Base-by-base conservation (phyloP, 1,284 basidiomycete species). In the Termitomyces sp. region DNA sequence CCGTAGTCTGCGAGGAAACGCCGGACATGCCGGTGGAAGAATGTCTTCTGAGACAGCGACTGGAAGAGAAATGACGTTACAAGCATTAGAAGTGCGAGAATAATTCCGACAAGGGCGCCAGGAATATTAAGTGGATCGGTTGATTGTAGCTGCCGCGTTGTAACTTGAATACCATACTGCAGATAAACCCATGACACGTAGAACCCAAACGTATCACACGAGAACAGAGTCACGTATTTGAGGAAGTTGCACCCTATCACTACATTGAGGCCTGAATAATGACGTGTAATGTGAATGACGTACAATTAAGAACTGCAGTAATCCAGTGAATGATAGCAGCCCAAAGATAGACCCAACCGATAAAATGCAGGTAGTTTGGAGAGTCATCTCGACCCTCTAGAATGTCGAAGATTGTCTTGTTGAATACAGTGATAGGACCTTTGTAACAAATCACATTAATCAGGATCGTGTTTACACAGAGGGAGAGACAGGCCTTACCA, bases 331-430 rank as follows among this genome's bases (percentile, higher is more conserved):
- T 78, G 42, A 94, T 93, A 0, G 95, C 94, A 12, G 84, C 91
- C 94, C 95, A 97, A 1, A 96, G 78, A 67, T 94, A 92, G 0
- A 93, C 88, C 94, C 93, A 96, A 13, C 90, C 90, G 17, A 94
- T 81, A 64, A 96, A 95, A 54, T 92, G 88, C 6, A 94, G 79
- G 64, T 94, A 95, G 60, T 83, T 70, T 5, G 90, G 90, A 6
- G 83, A 74, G 58, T 86, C 75, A 7, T 75, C 61, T 55, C 77
- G 75, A 15, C 72, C 73, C 61, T 79, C 67, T 53, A 93, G 75
- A 56, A 95, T 93, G 64, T 88, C 80, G 67, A 82, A 94, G 47
- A 95, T 92, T 4, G 90, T 93, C 72, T 92, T 93, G 75, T 95
- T 95, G 66, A 95, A 86, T 5, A 95, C 88, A 1, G 91, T 93